These are phyloP conservation scores for Daldinia sp. DNA, from an alignment of 2,329 filamentous ascomycete genomes.

Conservation along the genomic window DNA sequence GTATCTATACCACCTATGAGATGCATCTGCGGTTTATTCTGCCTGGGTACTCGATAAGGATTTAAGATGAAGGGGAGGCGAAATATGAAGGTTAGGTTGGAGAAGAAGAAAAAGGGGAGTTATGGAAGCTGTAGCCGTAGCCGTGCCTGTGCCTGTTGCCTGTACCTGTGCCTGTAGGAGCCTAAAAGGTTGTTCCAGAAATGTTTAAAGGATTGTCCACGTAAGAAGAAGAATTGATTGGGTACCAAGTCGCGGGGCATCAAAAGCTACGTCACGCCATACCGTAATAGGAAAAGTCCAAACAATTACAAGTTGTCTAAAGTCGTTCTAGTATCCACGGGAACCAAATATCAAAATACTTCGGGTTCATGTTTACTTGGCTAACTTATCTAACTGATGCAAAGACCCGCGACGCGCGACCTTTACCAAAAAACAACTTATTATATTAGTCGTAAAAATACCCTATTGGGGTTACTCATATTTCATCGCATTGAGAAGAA, in stretches of 20 bases:
- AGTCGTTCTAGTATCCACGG: conserved; percentile 22
- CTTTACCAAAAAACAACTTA: conserved; percentile 19
- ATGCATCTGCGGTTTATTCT: no score
- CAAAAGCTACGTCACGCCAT: conserved; percentile 44
- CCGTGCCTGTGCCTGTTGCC: no score
- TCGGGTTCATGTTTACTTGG: conserved; percentile 25
- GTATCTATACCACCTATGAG: no score
- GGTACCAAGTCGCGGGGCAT: conserved; percentile 34
- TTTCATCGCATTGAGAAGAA: conserved; percentile 13
- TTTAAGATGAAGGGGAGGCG: no score
- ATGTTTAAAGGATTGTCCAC: not conserved
- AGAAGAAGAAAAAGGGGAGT: no score
- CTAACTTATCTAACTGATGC: not conserved
- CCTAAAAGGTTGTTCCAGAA: conserved; percentile 2
- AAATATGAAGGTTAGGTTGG: no score
- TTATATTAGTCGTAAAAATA: conserved; percentile 18
- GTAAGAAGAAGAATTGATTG: conserved; percentile 37
- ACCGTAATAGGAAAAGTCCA: conserved; percentile 54
- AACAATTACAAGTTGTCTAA: conserved; percentile 51
- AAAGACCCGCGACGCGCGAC: conserved; percentile 35
- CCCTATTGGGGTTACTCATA: conserved; percentile 27
- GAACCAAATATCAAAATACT: conserved; percentile 11
- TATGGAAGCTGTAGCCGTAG: no score
- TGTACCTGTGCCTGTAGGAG: no score
- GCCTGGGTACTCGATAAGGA: no score